Percentiles rank a stretch among this genome's conserved stretches.
Conservation (phyloP, 2,329 filamentous ascomycete species). For the Fusarium domesticum region DNA sequence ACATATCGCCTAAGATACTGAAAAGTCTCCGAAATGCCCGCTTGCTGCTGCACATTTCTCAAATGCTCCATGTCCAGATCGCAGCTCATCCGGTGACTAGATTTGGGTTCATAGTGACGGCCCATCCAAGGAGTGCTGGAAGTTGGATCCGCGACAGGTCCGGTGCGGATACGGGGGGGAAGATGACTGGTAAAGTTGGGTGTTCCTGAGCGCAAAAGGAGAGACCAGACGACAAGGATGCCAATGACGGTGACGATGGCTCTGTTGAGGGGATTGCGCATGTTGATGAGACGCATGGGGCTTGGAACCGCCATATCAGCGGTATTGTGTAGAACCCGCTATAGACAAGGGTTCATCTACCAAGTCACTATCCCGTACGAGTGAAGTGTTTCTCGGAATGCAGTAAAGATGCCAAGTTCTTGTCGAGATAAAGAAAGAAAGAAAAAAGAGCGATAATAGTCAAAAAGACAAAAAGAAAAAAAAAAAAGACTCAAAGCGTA, state of each 20-base stretch:
- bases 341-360: not conserved
- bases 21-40: conserved; percentile 48
- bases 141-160: conserved; percentile 13
- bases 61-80: conserved; percentile 47
- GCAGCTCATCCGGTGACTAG: conserved; percentile 45
- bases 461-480: no score
- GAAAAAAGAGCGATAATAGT: no score
- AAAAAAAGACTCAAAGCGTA: no score
- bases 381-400: no score
- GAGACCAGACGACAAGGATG: conserved; percentile 41
- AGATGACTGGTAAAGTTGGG: not conserved
- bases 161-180: not conserved
- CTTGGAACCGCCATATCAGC: not conserved
- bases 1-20: conserved; percentile 57
- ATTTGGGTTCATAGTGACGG: conserved; percentile 25
- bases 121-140: conserved; percentile 41
- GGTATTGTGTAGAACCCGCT: not conserved
- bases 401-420: no score
- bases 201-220: conserved; percentile 32
- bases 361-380: no score
- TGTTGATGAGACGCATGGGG: conserved; percentile 39
- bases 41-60: conserved; percentile 43
- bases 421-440: conserved; percentile 1
- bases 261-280: conserved; percentile 48
- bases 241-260: conserved; percentile 43